Base-by-base conservation (phyloP, 192 early-diverging fungal genomes). In the Coemansia asiatica region DNA sequence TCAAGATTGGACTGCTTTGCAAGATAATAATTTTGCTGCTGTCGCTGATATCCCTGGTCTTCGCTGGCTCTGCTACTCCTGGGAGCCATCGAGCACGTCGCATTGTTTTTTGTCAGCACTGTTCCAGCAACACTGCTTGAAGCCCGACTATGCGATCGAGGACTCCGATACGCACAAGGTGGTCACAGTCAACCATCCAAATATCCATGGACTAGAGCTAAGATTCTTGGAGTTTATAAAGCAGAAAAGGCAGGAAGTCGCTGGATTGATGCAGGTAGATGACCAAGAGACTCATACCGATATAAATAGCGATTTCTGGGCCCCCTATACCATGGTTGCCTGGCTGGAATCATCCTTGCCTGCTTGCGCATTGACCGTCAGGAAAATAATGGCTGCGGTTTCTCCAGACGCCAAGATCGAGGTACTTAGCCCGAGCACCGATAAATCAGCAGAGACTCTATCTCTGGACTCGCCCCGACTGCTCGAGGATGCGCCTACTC, bases 401-500 rank as follows among this genome's bases (percentile, higher is more conserved):
- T 28, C 15, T 3, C 8, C 49, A 12, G 57, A 44, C 35, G 48
- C 63, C 19, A 54, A 56, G 4, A 27, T 31, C 23, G 33, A 48
- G 25, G 31, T 31, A 9, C 51, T 26, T 1, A 47, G 16, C 2
- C 22, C 40, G 16, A n/a, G 36, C 6, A 35, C 38, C 2, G 72
- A 55, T 0, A 49, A 53, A 12, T 7, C 49, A 10, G 46, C 56
- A 0, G 64, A 49, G 10, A 29, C 21, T 25, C 9, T 56, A 19
- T 48, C 61, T 1, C 19, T 63, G 18, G 69, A 75, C 38, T 69
- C 74, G 21, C 79, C 79, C 13, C 56, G 79, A 15, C 61, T 81
- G 22, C 61, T 81, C 1, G 79, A 81, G 35, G 71, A 81, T 23
- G 79, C 79, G 29, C 74, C 79, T 16, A 81, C 79, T 1, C 63